Evolutionary conservation across 306 rosid genomes (phyloP).

Genomic region (Prunus davidiana): DNA sequence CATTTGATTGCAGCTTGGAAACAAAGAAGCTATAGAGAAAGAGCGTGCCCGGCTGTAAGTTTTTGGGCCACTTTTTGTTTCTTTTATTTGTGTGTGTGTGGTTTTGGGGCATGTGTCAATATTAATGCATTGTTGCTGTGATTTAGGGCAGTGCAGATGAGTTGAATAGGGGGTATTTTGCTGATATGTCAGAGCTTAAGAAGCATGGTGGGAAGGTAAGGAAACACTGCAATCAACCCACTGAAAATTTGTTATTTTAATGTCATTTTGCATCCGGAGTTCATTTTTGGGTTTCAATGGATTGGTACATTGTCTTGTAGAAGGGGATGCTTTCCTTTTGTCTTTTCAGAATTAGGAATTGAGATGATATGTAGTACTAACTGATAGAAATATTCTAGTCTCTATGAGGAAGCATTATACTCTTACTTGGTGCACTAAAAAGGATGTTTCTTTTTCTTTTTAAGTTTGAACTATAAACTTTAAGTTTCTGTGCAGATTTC

Average conservation of each 20-base stretch:
- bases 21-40: conserved; percentile 59
- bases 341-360: not conserved
- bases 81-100: not conserved
- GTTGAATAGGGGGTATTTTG: conserved; percentile 78
- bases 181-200: conserved; percentile 70
- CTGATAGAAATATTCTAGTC: not conserved
- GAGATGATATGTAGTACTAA: not conserved
- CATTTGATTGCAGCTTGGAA: conserved; percentile 50
- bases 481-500: conserved; percentile 46
- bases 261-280: not conserved
- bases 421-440: not conserved
- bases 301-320: not conserved
- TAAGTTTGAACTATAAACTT: conserved; percentile 10
- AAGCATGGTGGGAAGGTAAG: conserved; percentile 95
- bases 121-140: conserved; percentile 28
- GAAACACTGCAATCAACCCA: conserved; percentile 1
- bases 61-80: not conserved
- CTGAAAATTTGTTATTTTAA: not conserved
- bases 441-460: not conserved
- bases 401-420: not conserved
- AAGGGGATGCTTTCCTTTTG: not conserved
- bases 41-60: conserved; percentile 94
- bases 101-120: conserved; percentile 13
- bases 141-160: conserved; percentile 78
- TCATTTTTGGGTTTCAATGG: not conserved